Conservation (phyloP, 2,329 filamentous ascomycete genomes). For the Macrophomina phaseolina region DNA sequence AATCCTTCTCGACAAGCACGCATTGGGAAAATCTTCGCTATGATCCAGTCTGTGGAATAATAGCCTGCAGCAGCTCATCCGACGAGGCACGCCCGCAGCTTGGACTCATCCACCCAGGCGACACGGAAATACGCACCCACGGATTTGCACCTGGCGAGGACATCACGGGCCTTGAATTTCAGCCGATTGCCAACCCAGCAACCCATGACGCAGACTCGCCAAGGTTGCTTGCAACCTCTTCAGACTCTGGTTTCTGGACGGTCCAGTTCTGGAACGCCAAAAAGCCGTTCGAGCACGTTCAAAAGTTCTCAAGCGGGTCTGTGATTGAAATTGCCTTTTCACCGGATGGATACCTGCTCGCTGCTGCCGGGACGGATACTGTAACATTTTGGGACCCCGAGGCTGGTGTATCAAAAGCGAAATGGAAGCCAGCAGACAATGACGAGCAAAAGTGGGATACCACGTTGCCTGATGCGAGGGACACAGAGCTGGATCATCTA, state of each 20-base stretch:
- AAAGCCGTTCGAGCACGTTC: slow-evolving; percentile 41
- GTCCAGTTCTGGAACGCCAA: slow-evolving; percentile 50
- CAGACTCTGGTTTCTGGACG: slow-evolving; percentile 43
- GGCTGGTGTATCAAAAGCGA: slow-evolving; percentile 42
- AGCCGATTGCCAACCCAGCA: slow-evolving; percentile 33
- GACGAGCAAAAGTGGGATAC: slow-evolving; percentile 26
- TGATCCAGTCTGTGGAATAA: slow-evolving; percentile 48
- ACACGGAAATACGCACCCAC: slow-evolving; percentile 41
- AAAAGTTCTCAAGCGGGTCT: slow-evolving; percentile 39
- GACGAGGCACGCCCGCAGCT: slow-evolving; percentile 35
- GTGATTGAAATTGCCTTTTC: slow-evolving; percentile 52
- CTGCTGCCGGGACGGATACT: slow-evolving; percentile 50
- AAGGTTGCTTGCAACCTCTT: slow-evolving; percentile 48
- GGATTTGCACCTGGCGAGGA: slow-evolving; percentile 41
- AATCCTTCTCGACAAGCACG: slow-evolving; percentile 39
- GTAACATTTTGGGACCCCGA: slow-evolving; percentile 53
- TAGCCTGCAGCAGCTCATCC: slow-evolving; percentile 41
- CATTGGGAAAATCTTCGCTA: slow-evolving; percentile 48
- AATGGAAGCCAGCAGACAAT: slow-evolving; percentile 39
- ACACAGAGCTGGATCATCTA: slow-evolving; percentile 35
- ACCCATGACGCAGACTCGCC: slow-evolving; percentile 33
- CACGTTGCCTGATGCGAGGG: slow-evolving; percentile 35
- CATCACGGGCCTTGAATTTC: slow-evolving; percentile 50
- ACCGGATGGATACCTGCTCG: slow-evolving; percentile 49
- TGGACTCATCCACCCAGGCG: slow-evolving; percentile 43